These are phyloP conservation scores for Zygosaccharomyces sapae DNA, from an alignment of 1,139 yeast genomes.

Conservation along the genomic window DNA sequence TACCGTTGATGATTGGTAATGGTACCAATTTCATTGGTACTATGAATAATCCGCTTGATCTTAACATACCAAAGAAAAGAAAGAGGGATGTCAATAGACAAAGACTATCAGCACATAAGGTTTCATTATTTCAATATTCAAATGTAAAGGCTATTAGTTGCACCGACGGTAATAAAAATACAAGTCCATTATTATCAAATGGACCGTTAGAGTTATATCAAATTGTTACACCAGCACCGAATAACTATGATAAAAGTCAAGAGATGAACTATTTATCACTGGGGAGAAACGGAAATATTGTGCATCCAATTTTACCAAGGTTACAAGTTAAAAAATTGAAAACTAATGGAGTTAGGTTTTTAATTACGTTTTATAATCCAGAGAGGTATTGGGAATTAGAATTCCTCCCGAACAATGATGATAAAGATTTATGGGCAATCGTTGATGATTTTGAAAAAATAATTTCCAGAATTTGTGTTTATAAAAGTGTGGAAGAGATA, in stretches of 20 bases:
- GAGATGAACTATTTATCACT: constrained; percentile 33
- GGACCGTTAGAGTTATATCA: constrained; percentile 34
- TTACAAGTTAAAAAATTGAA: constrained; percentile 24
- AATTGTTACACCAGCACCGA: constrained; percentile 20
- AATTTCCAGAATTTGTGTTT: constrained; percentile 24
- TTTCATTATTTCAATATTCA: constrained; percentile 29
- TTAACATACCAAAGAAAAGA: not conserved
- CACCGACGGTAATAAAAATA: constrained; percentile 3
- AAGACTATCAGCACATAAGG: constrained; percentile 32
- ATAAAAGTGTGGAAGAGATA: not conserved
- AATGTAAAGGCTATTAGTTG: constrained; percentile 28
- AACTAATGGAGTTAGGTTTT: constrained; percentile 11
- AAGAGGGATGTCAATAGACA: constrained; percentile 15
- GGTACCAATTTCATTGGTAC: not conserved
- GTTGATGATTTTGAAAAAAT: constrained; percentile 24
- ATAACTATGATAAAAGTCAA: constrained; percentile 19
- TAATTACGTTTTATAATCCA: constrained; percentile 31
- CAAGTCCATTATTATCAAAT: constrained; percentile 23
- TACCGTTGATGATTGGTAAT: not conserved
- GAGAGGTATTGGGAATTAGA: constrained; percentile 34
- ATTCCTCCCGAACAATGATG: constrained; percentile 18
- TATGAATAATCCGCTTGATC: not conserved
- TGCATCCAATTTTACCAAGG: constrained; percentile 35
- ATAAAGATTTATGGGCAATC: constrained; percentile 3
- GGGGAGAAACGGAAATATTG: constrained; percentile 32